Conservation (phyloP, 768 basidiomycete genomes). For the Russula virescens region DNA sequence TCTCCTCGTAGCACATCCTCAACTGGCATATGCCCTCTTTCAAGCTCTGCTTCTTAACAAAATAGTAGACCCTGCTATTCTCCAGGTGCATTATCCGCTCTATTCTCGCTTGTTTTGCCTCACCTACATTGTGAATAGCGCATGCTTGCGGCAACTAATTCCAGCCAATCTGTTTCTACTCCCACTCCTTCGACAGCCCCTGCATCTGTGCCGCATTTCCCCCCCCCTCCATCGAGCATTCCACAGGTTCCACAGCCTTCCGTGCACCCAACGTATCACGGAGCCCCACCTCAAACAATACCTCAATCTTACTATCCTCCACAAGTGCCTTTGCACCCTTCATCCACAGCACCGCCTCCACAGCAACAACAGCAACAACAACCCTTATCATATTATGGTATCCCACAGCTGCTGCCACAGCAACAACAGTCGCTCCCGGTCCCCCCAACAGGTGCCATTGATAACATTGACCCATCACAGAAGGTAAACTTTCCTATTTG, state of each 20-base stretch:
- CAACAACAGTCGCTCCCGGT: constrained; percentile 35
- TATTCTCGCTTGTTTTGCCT: not conserved
- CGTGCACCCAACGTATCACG: constrained; percentile 22
- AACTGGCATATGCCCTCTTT: constrained; percentile 93
- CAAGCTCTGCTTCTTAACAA: constrained; percentile 91
- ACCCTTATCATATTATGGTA: constrained; percentile 15
- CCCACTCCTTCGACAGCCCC: constrained; percentile 20
- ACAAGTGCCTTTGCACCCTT: constrained; percentile 31
- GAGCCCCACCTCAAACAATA: constrained; percentile 23
- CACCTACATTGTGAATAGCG: constrained; percentile 29
- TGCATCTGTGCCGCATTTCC: constrained; percentile 27
- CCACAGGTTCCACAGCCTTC: constrained; percentile 25
- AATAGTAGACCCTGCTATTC: constrained; percentile 81
- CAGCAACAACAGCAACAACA: constrained; percentile 33
- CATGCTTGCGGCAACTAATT: constrained; percentile 44
- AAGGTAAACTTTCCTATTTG: constrained; percentile 19
- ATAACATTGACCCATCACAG: constrained; percentile 23
- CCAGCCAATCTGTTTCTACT: not conserved
- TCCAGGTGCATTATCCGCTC: constrained; percentile 50
- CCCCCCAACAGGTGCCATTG: constrained; percentile 28
- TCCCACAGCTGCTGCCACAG: constrained; percentile 31
- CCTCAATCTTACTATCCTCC: constrained; percentile 26
- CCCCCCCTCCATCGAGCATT: constrained; percentile 27
- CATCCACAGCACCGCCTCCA: constrained; percentile 31
- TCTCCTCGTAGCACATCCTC: constrained; percentile 78